A percentile compares a stretch with the other conserved stretches of the same genome.
These are phyloP conservation scores for Scedosporium aurantiacum DNA, from an alignment of 2,329 filamentous ascomycete species.

Conservation along the genomic window DNA sequence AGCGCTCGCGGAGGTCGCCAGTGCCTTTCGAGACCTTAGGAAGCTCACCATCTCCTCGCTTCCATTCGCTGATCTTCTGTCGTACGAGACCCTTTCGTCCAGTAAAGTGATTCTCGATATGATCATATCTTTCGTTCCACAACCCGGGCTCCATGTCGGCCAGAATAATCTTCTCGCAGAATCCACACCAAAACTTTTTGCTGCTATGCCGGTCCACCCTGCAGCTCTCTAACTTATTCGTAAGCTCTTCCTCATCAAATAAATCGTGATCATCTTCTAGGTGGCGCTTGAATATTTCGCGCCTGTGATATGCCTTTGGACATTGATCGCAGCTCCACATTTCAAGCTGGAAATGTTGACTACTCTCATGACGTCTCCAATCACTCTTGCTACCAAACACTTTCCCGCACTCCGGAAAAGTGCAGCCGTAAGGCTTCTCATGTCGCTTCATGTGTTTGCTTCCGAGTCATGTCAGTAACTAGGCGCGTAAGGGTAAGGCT, in stretches of 20 bases:
- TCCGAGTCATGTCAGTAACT: constrained; percentile 13
- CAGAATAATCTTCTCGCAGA: constrained; percentile 49
- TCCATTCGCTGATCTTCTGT: constrained; percentile 46
- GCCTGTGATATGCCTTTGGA: constrained; percentile 44
- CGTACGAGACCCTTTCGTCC: constrained; percentile 30
- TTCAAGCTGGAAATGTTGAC: constrained; percentile 62
- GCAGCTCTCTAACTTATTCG: constrained; percentile 37
- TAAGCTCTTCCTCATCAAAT: constrained; percentile 19
- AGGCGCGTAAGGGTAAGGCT: not conserved
- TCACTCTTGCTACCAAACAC: constrained; percentile 87
- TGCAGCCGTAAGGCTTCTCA: constrained; percentile 71
- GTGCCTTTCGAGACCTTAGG: not conserved
- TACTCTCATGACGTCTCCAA: constrained; percentile 83
- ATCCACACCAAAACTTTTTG: constrained; percentile 75
- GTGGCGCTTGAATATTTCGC: constrained; percentile 51
- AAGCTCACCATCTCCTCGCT: constrained; percentile 19
- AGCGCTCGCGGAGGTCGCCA: not conserved
- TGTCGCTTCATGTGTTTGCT: constrained; percentile 84
- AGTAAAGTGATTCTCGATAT: constrained; percentile 65
- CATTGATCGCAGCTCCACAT: constrained; percentile 64
- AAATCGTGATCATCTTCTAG: constrained; percentile 39
- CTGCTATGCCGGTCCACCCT: constrained; percentile 55
- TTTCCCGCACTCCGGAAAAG: constrained; percentile 56
- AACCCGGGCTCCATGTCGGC: constrained; percentile 22
- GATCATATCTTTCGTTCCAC: constrained; percentile 49